These are phyloP conservation scores for Rugosomyces carneus DNA, from an alignment of 1,284 basidiomycete species.

Conservation along the genomic window DNA sequence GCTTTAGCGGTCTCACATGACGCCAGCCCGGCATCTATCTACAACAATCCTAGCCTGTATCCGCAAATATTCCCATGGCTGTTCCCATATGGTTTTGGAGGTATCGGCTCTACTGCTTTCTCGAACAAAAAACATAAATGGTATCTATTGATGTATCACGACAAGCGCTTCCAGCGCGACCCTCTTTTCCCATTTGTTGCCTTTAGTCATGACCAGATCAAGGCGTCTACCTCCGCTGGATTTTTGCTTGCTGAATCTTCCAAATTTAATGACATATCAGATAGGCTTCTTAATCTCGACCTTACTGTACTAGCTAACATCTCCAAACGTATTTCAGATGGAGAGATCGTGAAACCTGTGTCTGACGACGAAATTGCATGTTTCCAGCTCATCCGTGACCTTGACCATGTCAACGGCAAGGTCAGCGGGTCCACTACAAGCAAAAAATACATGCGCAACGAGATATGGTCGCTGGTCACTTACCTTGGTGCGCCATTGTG, in stretches of 20 bases:
- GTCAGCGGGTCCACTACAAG: constrained; percentile 27
- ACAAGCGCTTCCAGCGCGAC: constrained; percentile 33
- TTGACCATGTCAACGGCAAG: constrained; percentile 29
- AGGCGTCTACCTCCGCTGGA: constrained; percentile 20
- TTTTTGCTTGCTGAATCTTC: constrained; percentile 27
- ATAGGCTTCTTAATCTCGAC: constrained; percentile 23
- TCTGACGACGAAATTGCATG: constrained; percentile 30
- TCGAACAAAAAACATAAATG: constrained; percentile 18
- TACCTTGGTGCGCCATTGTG: constrained; percentile 28
- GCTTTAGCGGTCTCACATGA: constrained; percentile 6
- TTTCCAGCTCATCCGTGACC: constrained; percentile 27
- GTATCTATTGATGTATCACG: constrained; percentile 29
- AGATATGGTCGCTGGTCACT: constrained; percentile 30
- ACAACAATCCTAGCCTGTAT: too few species aligned
- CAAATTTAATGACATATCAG: constrained; percentile 21
- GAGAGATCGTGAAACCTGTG: constrained; percentile 21
- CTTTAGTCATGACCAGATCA: constrained; percentile 36
- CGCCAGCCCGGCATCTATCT: too few species aligned
- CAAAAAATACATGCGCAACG: constrained; percentile 31
- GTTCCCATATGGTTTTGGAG: constrained; percentile 26
- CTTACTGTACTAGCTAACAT: constrained; percentile 19
- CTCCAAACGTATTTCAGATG: constrained; percentile 17
- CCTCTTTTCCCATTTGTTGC: constrained; percentile 29
- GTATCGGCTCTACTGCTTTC: constrained; percentile 14
- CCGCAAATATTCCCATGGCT: too few species aligned